Evolutionary conservation across 2,329 filamentous ascomycete species (phyloP).

Genomic region (Truncatella angustata): DNA sequence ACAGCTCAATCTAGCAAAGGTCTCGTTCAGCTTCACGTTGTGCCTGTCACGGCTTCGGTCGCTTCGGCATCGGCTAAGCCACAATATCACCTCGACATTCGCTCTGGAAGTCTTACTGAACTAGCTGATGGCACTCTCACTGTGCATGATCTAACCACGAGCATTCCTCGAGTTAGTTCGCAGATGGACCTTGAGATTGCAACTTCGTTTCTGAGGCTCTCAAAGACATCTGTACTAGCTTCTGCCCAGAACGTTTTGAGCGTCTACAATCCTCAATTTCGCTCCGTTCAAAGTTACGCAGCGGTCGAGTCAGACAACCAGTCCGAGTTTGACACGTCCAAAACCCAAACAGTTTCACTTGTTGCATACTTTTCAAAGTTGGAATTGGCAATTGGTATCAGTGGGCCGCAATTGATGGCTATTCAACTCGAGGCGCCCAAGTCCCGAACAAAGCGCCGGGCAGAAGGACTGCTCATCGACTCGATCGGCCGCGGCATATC

Average conservation of each 20-base stretch:
- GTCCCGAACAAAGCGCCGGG: conserved; percentile 52
- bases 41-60: conserved; percentile 20
- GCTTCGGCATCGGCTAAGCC: conserved; percentile 11
- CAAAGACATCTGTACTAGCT: conserved; percentile 63
- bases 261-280: conserved; percentile 70
- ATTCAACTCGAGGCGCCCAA: conserved; percentile 66
- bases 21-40: conserved; percentile 25
- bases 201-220: conserved; percentile 64
- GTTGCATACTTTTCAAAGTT: conserved; percentile 63
- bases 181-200: conserved; percentile 49
- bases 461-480: conserved; percentile 67
- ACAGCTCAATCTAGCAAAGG: conserved; percentile 16
- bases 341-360: conserved; percentile 39
- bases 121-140: conserved; percentile 52
- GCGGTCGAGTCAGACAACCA: conserved; percentile 42
- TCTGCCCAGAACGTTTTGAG: conserved; percentile 55
- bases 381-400: conserved; percentile 63
- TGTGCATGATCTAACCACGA: conserved; percentile 63
- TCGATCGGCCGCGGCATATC: conserved; percentile 66
- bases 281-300: conserved; percentile 53
- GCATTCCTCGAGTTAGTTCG: conserved; percentile 60
- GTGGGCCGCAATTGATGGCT: conserved; percentile 63
- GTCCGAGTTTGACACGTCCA: conserved; percentile 30
- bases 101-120: conserved; percentile 62
- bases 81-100: conserved; percentile 58